Evolutionary conservation across 2,329 filamentous ascomycete genomes (phyloP), one percentile per base, ranked within the genome.

Genomic region (Orbilia oligospora): DNA sequence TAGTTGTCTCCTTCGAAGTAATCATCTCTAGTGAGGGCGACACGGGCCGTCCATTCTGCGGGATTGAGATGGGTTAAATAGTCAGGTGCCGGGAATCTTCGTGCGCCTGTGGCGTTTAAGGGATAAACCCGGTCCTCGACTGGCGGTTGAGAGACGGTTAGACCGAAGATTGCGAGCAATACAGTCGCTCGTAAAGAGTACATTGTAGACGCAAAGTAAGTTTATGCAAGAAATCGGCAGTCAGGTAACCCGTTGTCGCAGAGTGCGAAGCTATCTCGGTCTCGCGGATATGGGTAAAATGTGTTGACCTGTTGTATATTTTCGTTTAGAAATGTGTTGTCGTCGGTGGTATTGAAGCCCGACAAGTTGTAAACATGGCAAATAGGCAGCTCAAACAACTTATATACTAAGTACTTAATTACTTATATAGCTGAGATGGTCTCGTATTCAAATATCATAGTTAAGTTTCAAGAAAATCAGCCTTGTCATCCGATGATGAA

Each of bases 91-190:
- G 61, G 30, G 38, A 73, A 73, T 9, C 58, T 66, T 61, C 70
- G 64, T 51, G 66, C 58, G 12, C 61, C 61, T 14, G 70, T 73
- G 22, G 70, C 70, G 20, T 73, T 73, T 49, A 73, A 18, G 9
- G 70, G 70, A 41, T 73, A 73, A 12, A 49, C 20, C 2, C 58
- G 20, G 20, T 63, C 51, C n/a, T 56, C 61, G 3, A 66, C 55
- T 8, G 27, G n/a, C 14, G 46, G 12, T 30, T 66, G 70, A 24
- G 48, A 49, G 5, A 20, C 38, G 1, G 27, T 48, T 30, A 65
- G 20, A 5, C 53, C 33, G 10, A 61, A 20, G 27, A 58, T 20
- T 5, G 18, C 12, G 22, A 58, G 27, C 16, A 73, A 8, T 0
- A 46, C 10, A 6, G 44, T n/a, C 5, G 16, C 5, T 33, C 18